Evolutionary conservation across 345 rosid species (phyloP).

Genomic region (Garcia nutans): DNA sequence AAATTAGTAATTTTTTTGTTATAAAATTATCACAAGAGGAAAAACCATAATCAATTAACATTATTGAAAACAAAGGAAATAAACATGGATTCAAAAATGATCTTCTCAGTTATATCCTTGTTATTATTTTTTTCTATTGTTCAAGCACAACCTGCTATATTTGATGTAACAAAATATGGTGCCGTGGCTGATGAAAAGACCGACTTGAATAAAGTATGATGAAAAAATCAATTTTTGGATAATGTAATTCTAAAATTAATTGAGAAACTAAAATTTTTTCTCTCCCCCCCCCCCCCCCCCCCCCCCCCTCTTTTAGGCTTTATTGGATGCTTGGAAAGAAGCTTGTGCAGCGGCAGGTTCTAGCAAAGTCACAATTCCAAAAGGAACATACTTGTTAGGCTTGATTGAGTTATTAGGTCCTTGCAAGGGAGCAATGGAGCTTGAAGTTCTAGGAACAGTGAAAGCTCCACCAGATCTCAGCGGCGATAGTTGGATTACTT

Average conservation of each 20-base stretch:
- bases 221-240: background rate
- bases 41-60: too few species aligned
- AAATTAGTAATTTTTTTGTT: too few species aligned
- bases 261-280: background rate
- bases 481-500: background rate
- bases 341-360: background rate
- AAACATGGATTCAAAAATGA: background rate
- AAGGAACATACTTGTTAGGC: background rate
- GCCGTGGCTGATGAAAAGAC: background rate
- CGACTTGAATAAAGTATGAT: background rate
- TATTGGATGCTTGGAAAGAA: background rate
- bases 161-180: slow-evolving; percentile 3
- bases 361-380: background rate
- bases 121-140: background rate
- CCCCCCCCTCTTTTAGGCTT: background rate
- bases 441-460: background rate
- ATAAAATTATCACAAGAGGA: too few species aligned
- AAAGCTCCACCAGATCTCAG: background rate
- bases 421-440: background rate
- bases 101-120: background rate
- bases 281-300: fast-evolving
- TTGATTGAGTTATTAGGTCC: background rate
- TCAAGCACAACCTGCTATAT: background rate
- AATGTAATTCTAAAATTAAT: background rate
- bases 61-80: background rate